A percentile compares a stretch with the other conserved stretches of the same genome.
Conservation (phyloP, 2,329 filamentous ascomycete species). For the Colletotrichum cuscutae region DNA sequence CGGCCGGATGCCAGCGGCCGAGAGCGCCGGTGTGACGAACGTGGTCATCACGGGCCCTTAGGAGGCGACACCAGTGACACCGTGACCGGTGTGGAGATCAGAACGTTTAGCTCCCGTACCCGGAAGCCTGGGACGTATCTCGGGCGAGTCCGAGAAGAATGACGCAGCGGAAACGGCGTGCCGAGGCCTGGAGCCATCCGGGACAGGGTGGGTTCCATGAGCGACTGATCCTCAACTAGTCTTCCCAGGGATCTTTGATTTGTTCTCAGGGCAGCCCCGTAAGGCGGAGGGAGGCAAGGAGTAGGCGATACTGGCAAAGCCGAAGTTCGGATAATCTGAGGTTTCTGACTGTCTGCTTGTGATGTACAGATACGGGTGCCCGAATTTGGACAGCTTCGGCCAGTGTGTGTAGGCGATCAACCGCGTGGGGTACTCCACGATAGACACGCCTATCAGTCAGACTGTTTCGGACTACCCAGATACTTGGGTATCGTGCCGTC, state of each 20-base stretch:
- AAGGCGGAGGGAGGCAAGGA: constrained; percentile 7
- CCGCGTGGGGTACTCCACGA: constrained; percentile 17
- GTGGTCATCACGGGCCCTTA: not conserved
- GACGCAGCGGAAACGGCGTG: not conserved
- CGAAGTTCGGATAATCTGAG: not conserved
- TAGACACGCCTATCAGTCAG: not conserved
- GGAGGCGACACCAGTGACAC: not conserved
- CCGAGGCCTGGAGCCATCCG: not conserved
- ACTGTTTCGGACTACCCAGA: constrained; percentile 14
- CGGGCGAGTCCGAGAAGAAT: constrained; percentile 1
- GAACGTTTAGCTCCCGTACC: not conserved
- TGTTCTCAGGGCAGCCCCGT: not conserved
- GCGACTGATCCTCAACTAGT: not conserved
- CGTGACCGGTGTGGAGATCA: constrained; percentile 2
- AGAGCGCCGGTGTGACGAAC: not conserved
- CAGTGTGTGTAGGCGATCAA: constrained; percentile 12
- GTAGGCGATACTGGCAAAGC: not conserved
- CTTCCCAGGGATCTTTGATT: not conserved
- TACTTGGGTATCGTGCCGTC: constrained; percentile 16
- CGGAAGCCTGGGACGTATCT: constrained; percentile 6
- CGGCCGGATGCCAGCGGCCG: not conserved
- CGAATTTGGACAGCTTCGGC: not conserved
- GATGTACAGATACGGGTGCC: not conserved
- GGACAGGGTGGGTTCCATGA: not conserved
- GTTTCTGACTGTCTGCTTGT: not conserved